A percentile compares a stretch with the other conserved stretches of the same genome.
These are phyloP conservation scores for Leccinellum albellum DNA, from an alignment of 768 basidiomycete genomes.

Conservation along the genomic window DNA sequence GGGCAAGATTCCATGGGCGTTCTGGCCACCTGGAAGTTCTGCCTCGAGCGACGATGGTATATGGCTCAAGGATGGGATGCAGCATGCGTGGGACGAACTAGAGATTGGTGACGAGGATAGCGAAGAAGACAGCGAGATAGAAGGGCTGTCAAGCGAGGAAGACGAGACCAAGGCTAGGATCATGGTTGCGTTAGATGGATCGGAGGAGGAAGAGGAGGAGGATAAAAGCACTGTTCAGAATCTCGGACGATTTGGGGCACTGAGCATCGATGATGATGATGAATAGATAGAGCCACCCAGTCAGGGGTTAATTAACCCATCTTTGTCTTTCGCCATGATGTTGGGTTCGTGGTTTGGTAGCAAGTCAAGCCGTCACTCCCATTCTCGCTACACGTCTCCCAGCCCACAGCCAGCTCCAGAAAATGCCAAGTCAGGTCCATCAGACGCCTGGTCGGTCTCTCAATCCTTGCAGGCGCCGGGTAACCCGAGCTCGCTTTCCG, in stretches of 20 bases:
- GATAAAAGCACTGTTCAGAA: not conserved
- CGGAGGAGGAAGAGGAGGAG: slow-evolving; percentile 21
- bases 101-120: slow-evolving; percentile 30
- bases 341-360: slow-evolving; percentile 31
- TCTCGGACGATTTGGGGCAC: slow-evolving; percentile 30
- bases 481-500: slow-evolving; percentile 17
- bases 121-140: slow-evolving; percentile 21
- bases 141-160: slow-evolving; percentile 12
- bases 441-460: slow-evolving; percentile 15
- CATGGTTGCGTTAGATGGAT: slow-evolving; percentile 10
- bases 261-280: slow-evolving; percentile 20
- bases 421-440: slow-evolving; percentile 2
- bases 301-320: slow-evolving; percentile 10
- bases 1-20: slow-evolving; percentile 77
- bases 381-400: slow-evolving; percentile 3
- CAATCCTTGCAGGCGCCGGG: slow-evolving; percentile 6
- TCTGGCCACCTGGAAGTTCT: slow-evolving; percentile 63
- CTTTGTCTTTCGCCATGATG: slow-evolving; percentile 24
- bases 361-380: slow-evolving; percentile 25
- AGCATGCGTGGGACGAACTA: slow-evolving; percentile 20
- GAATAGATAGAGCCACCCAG: slow-evolving; percentile 7
- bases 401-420: not conserved
- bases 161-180: not conserved
- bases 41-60: slow-evolving; percentile 44
- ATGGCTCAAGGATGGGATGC: slow-evolving; percentile 46